Evolutionary conservation across 2,329 filamentous ascomycete species (phyloP).

Genomic region (Fusarium domesticum): DNA sequence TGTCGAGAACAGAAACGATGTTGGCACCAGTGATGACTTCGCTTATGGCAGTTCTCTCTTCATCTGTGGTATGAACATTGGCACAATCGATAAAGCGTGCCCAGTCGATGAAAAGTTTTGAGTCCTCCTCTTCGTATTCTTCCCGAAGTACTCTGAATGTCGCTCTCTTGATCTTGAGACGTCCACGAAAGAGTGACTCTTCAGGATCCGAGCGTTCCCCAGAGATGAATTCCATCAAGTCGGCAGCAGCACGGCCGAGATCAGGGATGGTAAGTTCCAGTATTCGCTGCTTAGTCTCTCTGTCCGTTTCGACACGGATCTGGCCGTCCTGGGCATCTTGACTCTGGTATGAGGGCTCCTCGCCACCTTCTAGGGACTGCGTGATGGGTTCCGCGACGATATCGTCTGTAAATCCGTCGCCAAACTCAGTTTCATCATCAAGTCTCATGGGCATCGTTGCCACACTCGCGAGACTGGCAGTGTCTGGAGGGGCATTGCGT

Average conservation of each 20-base stretch:
- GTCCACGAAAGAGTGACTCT: constrained; percentile 18
- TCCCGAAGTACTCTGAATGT: constrained; percentile 27
- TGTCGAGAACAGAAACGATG: constrained; percentile 35
- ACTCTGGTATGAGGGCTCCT: constrained; percentile 3
- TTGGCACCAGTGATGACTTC: constrained; percentile 34
- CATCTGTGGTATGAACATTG: neutral
- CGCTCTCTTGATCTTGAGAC: constrained; percentile 27
- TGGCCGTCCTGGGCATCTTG: constrained; percentile 2
- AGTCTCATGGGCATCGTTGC: constrained; percentile 12
- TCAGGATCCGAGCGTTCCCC: constrained; percentile 13
- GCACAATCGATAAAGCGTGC: constrained; percentile 3
- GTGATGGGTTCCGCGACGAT: neutral
- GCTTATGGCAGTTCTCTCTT: neutral
- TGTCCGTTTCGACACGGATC: constrained; percentile 6
- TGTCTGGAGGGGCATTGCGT: constrained; percentile 22
- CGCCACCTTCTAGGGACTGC: constrained; percentile 1
- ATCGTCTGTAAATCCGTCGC: constrained; percentile 10
- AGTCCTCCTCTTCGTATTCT: constrained; percentile 22
- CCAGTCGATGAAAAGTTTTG: constrained; percentile 31
- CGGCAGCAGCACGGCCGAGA: constrained; percentile 26
- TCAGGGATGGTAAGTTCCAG: constrained; percentile 28
- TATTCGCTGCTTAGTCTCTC: constrained; percentile 19
- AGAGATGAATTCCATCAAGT: constrained; percentile 28
- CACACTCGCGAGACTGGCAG: constrained; percentile 20
- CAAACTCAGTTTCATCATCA: constrained; percentile 25